A percentile compares a stretch with the other conserved stretches of the same genome.
Conservation (phyloP, 345 rosid species). For the Linum trigynum region DNA sequence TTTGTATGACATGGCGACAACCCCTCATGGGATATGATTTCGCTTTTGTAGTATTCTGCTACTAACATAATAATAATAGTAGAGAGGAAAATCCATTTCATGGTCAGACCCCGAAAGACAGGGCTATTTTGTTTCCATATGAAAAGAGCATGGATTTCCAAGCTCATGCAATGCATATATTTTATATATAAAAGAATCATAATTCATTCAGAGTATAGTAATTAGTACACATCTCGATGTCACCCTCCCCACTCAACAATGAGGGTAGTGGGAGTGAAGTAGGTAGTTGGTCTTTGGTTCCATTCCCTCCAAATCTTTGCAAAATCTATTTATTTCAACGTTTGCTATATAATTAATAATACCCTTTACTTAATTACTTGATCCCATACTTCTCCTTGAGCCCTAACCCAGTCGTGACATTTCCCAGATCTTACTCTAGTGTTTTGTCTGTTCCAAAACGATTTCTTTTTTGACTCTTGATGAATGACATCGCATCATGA, state of each 20-base stretch:
- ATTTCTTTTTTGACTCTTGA: too few relatives aligned
- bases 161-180: not conserved
- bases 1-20: not conserved
- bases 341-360: conserved; percentile 14
- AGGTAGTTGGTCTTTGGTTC: conserved; percentile 13
- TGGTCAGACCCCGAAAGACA: conserved; percentile 35
- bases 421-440: conserved; percentile 24
- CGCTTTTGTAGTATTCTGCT: not conserved
- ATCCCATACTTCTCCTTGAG: conserved; percentile 27
- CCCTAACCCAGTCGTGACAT: conserved; percentile 23
- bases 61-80: too few relatives aligned
- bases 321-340: not conserved
- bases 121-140: conserved; percentile 31
- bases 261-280: not conserved
- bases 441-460: not conserved
- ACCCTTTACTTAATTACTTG: not conserved
- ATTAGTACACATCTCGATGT: conserved; percentile 39
- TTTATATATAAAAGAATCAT: conserved; percentile 1
- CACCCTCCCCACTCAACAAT: conserved; percentile 12
- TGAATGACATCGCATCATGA: not conserved
- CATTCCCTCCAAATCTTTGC: conserved; percentile 19
- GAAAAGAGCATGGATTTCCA: not conserved
- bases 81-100: conserved; percentile 2
- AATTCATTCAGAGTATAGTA: conserved; percentile 11
- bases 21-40: not conserved